Evolutionary conservation across 257 asterid genomes (phyloP).

Genomic region (Nicotiana knightiana): DNA sequence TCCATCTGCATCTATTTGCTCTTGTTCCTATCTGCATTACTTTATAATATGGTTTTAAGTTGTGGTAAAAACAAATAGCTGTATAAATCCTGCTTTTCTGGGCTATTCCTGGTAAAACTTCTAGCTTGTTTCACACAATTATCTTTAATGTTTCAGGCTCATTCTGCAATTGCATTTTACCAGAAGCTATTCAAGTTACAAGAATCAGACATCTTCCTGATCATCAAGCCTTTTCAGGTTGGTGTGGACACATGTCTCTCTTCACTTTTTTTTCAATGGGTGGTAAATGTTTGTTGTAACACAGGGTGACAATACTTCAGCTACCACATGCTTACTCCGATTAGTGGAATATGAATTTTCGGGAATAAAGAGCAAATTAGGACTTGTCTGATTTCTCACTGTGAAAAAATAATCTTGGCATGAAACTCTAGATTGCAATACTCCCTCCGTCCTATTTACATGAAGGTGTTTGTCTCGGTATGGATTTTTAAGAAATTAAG

Average conservation of each 20-base stretch:
- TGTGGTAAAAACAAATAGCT: neutral
- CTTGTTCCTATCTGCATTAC: slow-evolving; percentile 2
- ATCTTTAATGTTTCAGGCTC: slow-evolving; percentile 52
- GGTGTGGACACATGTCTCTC: slow-evolving; percentile 14
- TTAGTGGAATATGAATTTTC: neutral
- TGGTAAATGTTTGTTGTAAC: neutral
- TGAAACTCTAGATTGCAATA: neutral
- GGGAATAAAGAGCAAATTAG: neutral
- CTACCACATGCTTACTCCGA: slow-evolving; percentile 1
- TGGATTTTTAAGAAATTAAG: neutral
- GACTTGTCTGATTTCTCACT: neutral
- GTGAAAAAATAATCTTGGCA: neutral
- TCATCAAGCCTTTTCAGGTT: slow-evolving; percentile 54
- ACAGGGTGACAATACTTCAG: neutral
- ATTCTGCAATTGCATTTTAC: slow-evolving; percentile 79
- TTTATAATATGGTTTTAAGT: neutral
- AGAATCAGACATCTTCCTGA: slow-evolving; percentile 56
- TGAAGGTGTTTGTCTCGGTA: neutral
- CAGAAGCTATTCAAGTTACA: slow-evolving; percentile 72
- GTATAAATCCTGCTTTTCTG: neutral
- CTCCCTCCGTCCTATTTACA: neutral
- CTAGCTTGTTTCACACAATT: neutral
- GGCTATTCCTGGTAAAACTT: neutral
- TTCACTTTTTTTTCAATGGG: neutral
- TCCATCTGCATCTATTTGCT: neutral